These are phyloP conservation scores for Trichoderma semiorbis DNA, from an alignment of 2,329 filamentous ascomycete genomes.

Conservation along the genomic window DNA sequence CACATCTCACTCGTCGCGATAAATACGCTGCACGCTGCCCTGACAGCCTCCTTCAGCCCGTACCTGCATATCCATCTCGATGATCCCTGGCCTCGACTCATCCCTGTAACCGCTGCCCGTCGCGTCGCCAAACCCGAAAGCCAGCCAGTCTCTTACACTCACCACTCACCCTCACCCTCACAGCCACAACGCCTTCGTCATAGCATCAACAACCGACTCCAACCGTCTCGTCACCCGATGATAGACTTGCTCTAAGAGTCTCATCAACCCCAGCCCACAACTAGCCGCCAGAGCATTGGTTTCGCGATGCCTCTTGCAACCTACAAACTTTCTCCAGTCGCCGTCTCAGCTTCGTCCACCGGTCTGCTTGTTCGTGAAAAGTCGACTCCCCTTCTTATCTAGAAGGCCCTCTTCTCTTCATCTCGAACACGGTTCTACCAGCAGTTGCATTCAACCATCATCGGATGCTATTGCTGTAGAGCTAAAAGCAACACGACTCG, in stretches of 20 bases:
- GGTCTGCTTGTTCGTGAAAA: constrained; percentile 56
- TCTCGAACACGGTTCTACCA: constrained; percentile 39
- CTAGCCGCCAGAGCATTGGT: constrained; percentile 32
- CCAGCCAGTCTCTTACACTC: background rate
- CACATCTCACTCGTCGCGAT: constrained; percentile 28
- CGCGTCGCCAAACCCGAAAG: constrained; percentile 15
- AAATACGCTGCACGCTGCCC: constrained; percentile 27
- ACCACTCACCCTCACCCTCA: background rate
- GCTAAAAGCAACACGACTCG: constrained; percentile 38
- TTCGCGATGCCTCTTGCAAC: constrained; percentile 58
- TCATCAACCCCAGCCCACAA: constrained; percentile 3
- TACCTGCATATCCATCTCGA: constrained; percentile 32
- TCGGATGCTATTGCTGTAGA: constrained; percentile 41
- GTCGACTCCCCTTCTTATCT: constrained; percentile 39
- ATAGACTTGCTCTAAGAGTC: constrained; percentile 32
- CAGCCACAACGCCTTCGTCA: constrained; percentile 16
- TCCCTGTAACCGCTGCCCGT: background rate
- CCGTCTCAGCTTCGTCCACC: constrained; percentile 59
- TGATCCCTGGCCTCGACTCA: constrained; percentile 13
- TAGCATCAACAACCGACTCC: constrained; percentile 10
- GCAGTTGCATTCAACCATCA: constrained; percentile 21
- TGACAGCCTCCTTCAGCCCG: constrained; percentile 22
- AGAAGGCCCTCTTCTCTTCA: constrained; percentile 40
- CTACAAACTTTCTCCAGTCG: constrained; percentile 54
- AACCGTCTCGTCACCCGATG: constrained; percentile 27